A percentile compares a stretch with the other conserved stretches of the same genome.
Conservation (phyloP, 2,329 filamentous ascomycete genomes). For the Aspergillus bombycis region DNA sequence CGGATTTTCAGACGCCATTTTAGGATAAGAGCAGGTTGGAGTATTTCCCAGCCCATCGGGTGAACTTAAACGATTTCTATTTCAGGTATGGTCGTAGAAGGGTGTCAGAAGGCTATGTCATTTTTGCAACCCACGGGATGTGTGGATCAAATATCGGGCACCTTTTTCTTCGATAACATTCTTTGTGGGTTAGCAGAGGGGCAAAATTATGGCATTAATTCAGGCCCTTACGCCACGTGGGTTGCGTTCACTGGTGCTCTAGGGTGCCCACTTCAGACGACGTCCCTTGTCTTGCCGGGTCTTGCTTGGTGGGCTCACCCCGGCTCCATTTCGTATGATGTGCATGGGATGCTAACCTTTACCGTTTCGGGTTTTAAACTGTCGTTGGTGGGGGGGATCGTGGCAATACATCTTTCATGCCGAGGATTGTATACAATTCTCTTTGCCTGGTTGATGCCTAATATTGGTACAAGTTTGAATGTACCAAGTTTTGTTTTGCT, state of each 20-base stretch:
- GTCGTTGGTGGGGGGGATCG: too few species aligned
- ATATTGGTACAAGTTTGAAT: too few species aligned
- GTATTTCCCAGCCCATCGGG: neutral
- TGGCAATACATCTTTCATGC: too few species aligned
- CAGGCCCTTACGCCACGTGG: neutral
- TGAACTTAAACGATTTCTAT: neutral
- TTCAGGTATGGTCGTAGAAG: neutral
- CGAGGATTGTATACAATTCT: too few species aligned
- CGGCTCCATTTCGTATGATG: neutral
- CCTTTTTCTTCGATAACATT: neutral
- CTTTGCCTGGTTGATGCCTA: too few species aligned
- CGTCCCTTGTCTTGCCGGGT: neutral
- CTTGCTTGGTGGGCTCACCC: conserved; percentile 1
- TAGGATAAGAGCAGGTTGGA: neutral
- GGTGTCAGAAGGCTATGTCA: neutral
- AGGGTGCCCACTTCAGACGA: neutral
- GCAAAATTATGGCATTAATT: neutral
- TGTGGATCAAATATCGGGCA: neutral
- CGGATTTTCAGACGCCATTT: neutral
- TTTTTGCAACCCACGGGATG: neutral
- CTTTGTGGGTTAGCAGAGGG: neutral
- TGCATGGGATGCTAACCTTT: neutral
- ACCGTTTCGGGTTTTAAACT: neutral
- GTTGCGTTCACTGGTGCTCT: neutral
- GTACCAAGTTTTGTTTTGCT: too few species aligned